Conservation (phyloP, 148 eudicot genomes). For the Dysphania ambrosioides region DNA sequence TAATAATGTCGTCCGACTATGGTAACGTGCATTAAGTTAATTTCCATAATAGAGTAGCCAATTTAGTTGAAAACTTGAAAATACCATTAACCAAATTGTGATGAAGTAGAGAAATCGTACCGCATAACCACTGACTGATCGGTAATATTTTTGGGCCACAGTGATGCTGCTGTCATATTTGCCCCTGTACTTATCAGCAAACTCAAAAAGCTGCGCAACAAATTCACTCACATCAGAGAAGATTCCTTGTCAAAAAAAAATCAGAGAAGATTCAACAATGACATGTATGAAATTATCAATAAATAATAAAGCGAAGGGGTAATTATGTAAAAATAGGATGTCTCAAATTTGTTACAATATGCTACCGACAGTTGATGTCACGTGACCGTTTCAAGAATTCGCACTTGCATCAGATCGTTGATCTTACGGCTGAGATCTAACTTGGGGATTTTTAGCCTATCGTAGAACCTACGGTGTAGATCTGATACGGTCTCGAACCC, state of each 20-base stretch:
- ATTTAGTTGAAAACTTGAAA: too few species aligned
- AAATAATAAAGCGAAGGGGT: background rate
- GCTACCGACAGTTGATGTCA: slow-evolving; percentile 39
- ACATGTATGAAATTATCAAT: background rate
- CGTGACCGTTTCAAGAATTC: slow-evolving; percentile 28
- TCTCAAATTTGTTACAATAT: background rate
- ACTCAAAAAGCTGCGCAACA: slow-evolving; percentile 67
- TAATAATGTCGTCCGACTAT: too few species aligned
- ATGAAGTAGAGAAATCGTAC: slow-evolving; percentile 51
- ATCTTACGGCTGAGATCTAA: slow-evolving; percentile 44
- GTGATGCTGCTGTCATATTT: slow-evolving; percentile 92
- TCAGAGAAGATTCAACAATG: background rate
- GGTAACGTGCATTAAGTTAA: background rate
- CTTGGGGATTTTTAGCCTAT: background rate
- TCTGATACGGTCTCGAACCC: slow-evolving; percentile 17
- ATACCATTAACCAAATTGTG: too few species aligned
- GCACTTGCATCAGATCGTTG: slow-evolving; percentile 21
- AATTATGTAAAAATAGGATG: background rate
- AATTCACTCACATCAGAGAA: background rate
- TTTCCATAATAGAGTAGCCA: too few species aligned
- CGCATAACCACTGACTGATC: slow-evolving; percentile 94
- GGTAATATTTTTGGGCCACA: slow-evolving; percentile 90
- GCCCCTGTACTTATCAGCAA: slow-evolving; percentile 97
- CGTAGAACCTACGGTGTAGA: slow-evolving; percentile 17
- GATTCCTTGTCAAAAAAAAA: too few species aligned